These are phyloP conservation scores for Hypoxylon lienhwacheense DNA, from an alignment of 495 filamentous ascomycete genomes.

Conservation along the genomic window DNA sequence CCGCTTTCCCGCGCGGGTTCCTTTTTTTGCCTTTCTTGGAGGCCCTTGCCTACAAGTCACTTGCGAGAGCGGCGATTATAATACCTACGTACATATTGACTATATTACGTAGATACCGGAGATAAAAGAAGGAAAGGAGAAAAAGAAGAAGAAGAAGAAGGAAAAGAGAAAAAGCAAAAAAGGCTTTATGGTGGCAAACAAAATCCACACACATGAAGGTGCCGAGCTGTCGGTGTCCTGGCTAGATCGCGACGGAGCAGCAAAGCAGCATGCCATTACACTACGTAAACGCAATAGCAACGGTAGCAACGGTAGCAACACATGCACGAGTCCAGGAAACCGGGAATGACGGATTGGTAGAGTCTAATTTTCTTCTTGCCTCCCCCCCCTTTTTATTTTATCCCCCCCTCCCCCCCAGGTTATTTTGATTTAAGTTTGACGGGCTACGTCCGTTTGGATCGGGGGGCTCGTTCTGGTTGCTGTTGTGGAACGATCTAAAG, in stretches of 20 bases:
- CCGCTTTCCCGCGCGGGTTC: no score
- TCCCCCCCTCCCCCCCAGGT: constrained; percentile 12
- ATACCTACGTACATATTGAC: no score
- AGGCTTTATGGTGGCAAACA: constrained; percentile 13
- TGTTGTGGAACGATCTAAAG: constrained; percentile 25
- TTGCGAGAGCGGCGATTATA: no score
- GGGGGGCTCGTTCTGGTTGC: constrained; percentile 13
- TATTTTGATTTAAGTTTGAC: constrained; percentile 31
- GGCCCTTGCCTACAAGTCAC: no score
- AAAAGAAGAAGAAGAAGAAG: neutral
- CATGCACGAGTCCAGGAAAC: constrained; percentile 18
- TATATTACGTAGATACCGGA: no score
- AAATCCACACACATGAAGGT: constrained; percentile 4
- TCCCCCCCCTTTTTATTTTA: no score
- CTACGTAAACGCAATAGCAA: no score
- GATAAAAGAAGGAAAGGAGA: no score
- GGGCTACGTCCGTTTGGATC: constrained; percentile 29
- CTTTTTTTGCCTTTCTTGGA: no score
- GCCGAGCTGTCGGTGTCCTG: constrained; percentile 11
- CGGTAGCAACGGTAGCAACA: neutral
- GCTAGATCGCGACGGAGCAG: neutral
- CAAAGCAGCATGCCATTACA: no score
- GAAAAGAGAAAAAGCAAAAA: neutral
- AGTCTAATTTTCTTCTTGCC: neutral
- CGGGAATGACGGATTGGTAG: constrained; percentile 10